Conservation (phyloP, 2,329 filamentous ascomycete species). For the Gnomoniopsis sp. region DNA sequence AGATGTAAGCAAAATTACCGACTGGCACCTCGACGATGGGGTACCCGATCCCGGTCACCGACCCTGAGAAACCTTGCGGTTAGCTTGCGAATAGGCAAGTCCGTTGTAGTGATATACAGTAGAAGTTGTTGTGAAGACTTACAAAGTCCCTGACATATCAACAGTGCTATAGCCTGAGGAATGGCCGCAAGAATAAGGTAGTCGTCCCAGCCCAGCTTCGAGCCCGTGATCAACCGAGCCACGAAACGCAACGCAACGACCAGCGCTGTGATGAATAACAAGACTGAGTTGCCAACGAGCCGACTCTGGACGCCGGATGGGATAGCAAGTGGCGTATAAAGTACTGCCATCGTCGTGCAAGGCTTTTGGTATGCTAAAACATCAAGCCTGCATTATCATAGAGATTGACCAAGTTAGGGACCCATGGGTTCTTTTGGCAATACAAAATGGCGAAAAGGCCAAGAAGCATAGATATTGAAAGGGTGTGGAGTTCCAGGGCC, state of each 20-base stretch:
- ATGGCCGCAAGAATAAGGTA: slow-evolving; percentile 22
- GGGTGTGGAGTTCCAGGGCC: too few species aligned
- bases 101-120: not conserved
- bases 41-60: slow-evolving; percentile 26
- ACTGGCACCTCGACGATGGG: slow-evolving; percentile 20
- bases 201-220: slow-evolving; percentile 34
- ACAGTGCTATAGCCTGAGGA: slow-evolving; percentile 28
- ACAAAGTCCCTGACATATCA: slow-evolving; percentile 30
- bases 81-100: not conserved
- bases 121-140: slow-evolving; percentile 14
- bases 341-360: not conserved
- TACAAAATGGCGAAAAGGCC: too few species aligned
- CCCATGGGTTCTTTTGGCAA: too few species aligned
- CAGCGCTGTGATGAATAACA: slow-evolving; percentile 22
- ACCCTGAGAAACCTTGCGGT: slow-evolving; percentile 7
- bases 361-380: not conserved
- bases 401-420: not conserved
- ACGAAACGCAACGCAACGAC: slow-evolving; percentile 26
- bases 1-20: slow-evolving; percentile 18
- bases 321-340: slow-evolving; percentile 19
- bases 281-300: slow-evolving; percentile 24
- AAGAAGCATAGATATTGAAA: too few species aligned
- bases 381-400: not conserved
- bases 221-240: slow-evolving; percentile 25
- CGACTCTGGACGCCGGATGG: slow-evolving; percentile 23